Conservation (phyloP, 1,284 basidiomycete genomes). For the Tylopilus sp. region DNA sequence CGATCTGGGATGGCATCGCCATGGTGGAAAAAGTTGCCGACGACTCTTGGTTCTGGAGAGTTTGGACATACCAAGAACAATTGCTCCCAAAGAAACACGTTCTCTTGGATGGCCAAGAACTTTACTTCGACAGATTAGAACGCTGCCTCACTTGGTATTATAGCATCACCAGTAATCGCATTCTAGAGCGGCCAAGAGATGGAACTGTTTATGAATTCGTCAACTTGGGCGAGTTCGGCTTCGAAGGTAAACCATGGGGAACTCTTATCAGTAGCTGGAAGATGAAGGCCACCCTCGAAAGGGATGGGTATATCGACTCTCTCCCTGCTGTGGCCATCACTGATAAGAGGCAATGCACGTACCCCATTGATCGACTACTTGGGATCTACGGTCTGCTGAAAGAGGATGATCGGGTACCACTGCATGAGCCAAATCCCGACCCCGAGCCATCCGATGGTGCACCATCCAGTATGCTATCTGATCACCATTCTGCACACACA, state of each 20-base stretch:
- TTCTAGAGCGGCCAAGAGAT: background rate
- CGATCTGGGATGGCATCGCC: slow-evolving; percentile 7
- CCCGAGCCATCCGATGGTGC: background rate
- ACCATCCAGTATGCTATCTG: background rate
- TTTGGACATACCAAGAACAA: slow-evolving; percentile 12
- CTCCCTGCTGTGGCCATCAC: background rate
- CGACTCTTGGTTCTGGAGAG: slow-evolving; percentile 7
- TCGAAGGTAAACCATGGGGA: background rate
- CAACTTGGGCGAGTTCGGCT: background rate
- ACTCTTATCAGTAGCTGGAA: background rate
- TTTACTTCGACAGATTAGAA: background rate
- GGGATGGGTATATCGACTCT: background rate
- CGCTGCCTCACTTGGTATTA: slow-evolving; percentile 3
- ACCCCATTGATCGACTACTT: slow-evolving; percentile 3
- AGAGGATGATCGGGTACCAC: slow-evolving; percentile 2
- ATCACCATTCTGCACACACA: background rate
- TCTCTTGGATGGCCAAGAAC: slow-evolving; percentile 10
- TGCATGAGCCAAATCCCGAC: background rate
- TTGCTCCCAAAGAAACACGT: slow-evolving; percentile 6
- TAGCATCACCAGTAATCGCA: background rate
- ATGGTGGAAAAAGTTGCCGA: background rate
- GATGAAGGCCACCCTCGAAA: background rate
- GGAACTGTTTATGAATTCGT: background rate
- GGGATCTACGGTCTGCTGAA: slow-evolving; percentile 7
- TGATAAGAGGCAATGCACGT: background rate